Conservation (phyloP, 495 filamentous ascomycete species). For the Aspergillus baeticus region DNA sequence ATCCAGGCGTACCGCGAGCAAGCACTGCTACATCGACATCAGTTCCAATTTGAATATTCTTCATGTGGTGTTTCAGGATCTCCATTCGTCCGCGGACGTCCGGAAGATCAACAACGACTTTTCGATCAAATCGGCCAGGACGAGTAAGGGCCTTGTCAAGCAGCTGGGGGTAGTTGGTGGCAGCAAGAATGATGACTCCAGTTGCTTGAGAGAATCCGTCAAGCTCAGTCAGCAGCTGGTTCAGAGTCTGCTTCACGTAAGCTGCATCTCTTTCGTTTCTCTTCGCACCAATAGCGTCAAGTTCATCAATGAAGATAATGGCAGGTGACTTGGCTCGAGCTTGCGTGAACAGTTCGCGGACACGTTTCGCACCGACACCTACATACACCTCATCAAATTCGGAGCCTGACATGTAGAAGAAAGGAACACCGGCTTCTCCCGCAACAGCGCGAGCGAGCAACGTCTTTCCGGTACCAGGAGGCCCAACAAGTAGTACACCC, state of each 20-base stretch:
- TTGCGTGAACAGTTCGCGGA: slow-evolving; percentile 88
- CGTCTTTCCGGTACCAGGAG: slow-evolving; percentile 98
- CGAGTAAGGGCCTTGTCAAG: slow-evolving; percentile 93
- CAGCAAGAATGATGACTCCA: slow-evolving; percentile 90
- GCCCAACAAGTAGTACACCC: slow-evolving; percentile 91
- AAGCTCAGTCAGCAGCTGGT: slow-evolving; percentile 96
- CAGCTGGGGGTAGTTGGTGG: slow-evolving; percentile 92
- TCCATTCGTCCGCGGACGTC: slow-evolving; percentile 93
- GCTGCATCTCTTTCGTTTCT: slow-evolving; percentile 89
- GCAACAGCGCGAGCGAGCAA: slow-evolving; percentile 93
- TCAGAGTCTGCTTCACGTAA: slow-evolving; percentile 96
- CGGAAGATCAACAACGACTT: slow-evolving; percentile 82
- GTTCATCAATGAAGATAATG: slow-evolving; percentile 97
- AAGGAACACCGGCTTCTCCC: slow-evolving; percentile 94
- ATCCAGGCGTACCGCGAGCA: slow-evolving; percentile 82
- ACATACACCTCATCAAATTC: slow-evolving; percentile 99
- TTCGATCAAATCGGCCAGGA: slow-evolving; percentile 92
- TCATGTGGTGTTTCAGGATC: slow-evolving; percentile 89
- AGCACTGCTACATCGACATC: slow-evolving; percentile 82
- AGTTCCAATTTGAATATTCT: slow-evolving; percentile 72
- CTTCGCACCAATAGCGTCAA: slow-evolving; percentile 94
- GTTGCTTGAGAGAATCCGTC: slow-evolving; percentile 94
- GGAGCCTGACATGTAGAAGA: slow-evolving; percentile 99
- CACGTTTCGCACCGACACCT: slow-evolving; percentile 95
- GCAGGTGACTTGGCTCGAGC: slow-evolving; percentile 88